These are phyloP conservation scores for Fomitopsis palustris DNA, from an alignment of 1,284 basidiomycete genomes.

Conservation along the genomic window DNA sequence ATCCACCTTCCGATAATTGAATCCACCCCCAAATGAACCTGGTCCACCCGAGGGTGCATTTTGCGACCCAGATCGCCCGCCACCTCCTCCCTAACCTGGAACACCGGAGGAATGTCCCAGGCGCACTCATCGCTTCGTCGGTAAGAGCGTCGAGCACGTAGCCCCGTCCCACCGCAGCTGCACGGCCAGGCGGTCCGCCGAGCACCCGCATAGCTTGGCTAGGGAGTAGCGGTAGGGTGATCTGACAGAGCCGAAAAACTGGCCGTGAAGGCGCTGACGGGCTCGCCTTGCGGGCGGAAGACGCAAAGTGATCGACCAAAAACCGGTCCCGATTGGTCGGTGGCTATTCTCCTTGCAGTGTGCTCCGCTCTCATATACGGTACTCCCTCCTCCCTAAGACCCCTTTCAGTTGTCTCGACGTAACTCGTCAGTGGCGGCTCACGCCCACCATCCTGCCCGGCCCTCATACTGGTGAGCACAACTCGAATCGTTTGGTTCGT, in stretches of 20 bases:
- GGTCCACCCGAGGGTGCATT: background rate
- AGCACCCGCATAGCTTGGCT: background rate
- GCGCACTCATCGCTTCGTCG: background rate
- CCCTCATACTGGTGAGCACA: background rate
- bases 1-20: background rate
- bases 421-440: background rate
- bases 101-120: background rate
- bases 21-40: background rate
- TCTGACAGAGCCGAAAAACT: background rate
- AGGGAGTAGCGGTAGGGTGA: background rate
- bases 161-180: background rate
- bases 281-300: background rate
- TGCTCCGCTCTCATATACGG: constrained; percentile 1
- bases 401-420: background rate
- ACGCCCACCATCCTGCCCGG: background rate
- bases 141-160: background rate
- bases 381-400: background rate
- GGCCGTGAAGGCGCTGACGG: background rate
- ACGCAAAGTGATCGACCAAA: background rate
- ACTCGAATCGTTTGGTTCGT: background rate
- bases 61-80: background rate
- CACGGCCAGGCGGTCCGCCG: background rate
- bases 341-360: constrained; percentile 1
- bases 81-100: background rate
- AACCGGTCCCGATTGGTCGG: background rate